Evolutionary conservation across 306 rosid species (phyloP), one percentile per base, ranked within the genome.

Genomic region (Cucurbita argyrosperma): DNA sequence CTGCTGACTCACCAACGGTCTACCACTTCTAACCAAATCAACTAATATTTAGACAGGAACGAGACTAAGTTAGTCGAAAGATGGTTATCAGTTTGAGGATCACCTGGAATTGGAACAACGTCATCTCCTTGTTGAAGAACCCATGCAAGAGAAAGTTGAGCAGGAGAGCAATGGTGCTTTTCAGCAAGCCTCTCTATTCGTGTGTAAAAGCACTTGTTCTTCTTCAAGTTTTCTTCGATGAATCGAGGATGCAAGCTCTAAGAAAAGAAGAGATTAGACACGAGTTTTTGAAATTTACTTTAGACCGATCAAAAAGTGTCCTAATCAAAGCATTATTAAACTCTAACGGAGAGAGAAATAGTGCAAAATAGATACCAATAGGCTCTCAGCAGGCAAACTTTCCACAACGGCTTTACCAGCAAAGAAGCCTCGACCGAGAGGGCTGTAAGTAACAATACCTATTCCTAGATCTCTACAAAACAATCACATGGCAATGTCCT

Each of bases 391-490:
- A 38, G 96, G 71, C 64, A 85, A 19, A 64, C 53, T 80, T 76
- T 91, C 96, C 38, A 81, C 65, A 68, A 86, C 79, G 23, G 82
- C 91, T 83, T 67, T 91, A 73, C 97, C 97, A 15, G 88, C 96
- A 45, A 91, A 89, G 53, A 91, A 87, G 5, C 93, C 97, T 42
- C 88, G 85, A 11, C 97, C 96, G 47, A 91, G 91, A 72, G 97
- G 96, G 74, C 96, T 84, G 55, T 86, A 89, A 2, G 97, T 88
- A 50, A 89, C 97, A 68, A 89, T 83, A 49, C 96, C 97, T 65
- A 91, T 87, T n/a, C 96, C 91, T 74, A 88, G 90, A 62, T 92
- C 91, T 85, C 96, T 88, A 79, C 26, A 82, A 40, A 37, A 49
- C 38, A 12, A 46, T 68, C 72, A 26, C 51, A 19, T 10, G 13